Percentiles rank a stretch among this genome's conserved stretches.
phyloP scores from a whole-genome alignment of 169 alveolate genomes.

The Eimeria sp. region DNA sequence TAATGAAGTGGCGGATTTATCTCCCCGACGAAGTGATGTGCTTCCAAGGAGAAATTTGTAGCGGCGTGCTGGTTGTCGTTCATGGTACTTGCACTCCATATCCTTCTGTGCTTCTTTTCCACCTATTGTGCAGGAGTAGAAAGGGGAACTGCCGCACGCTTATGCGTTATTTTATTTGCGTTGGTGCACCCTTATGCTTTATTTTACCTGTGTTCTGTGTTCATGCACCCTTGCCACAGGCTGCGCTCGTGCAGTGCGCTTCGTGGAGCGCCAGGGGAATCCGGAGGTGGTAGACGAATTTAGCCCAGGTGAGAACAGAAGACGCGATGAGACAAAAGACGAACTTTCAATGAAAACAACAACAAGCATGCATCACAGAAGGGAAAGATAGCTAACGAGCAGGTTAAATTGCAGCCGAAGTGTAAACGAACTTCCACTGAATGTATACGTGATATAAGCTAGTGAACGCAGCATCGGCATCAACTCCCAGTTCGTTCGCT shows the following conservation, averaged over 20 bases:
- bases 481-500: too few relatives aligned
- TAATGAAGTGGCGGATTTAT: slow-evolving; percentile 65
- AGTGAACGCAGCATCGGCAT: too few relatives aligned
- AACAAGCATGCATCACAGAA: not conserved
- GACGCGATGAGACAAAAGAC: not conserved
- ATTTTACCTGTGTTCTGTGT: not conserved
- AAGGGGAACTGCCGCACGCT: too few relatives aligned
- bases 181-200: not conserved
- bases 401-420: not conserved
- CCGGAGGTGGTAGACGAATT: slow-evolving; percentile 66
- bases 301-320: slow-evolving; percentile 44
- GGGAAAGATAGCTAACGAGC: too few relatives aligned
- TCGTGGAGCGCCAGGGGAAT: slow-evolving; percentile 47
- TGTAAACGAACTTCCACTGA: not conserved
- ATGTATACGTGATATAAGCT: too few relatives aligned
- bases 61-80: slow-evolving; percentile 42
- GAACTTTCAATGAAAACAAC: not conserved
- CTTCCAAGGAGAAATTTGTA: slow-evolving; percentile 46
- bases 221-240: slow-evolving; percentile 21
- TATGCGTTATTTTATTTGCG: not conserved
- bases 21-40: slow-evolving; percentile 76
- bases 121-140: not conserved
- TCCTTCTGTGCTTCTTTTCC: not conserved
- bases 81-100: not conserved
- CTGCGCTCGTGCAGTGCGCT: slow-evolving; percentile 61